Conservation (phyloP, 306 rosid genomes). For the Benincasa hispida region DNA sequence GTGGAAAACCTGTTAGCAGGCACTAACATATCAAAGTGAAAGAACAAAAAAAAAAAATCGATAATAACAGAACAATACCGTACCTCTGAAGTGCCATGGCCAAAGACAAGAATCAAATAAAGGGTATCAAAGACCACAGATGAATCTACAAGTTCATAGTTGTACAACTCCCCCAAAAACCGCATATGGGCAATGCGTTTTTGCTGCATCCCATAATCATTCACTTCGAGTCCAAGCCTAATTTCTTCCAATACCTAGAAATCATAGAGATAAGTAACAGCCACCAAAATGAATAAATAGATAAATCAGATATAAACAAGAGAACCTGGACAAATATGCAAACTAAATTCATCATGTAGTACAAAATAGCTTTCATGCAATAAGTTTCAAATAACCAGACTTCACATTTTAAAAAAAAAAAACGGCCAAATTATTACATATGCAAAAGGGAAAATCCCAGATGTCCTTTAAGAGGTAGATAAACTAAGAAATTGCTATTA, state of each 20-base stretch:
- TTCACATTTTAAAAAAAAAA: neutral
- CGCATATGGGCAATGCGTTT: constrained; percentile 90
- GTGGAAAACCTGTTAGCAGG: too few species aligned
- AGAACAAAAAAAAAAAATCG: neutral
- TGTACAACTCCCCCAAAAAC: constrained; percentile 92
- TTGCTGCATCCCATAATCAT: constrained; percentile 98
- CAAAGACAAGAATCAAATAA: constrained; percentile 62
- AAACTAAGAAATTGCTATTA: neutral
- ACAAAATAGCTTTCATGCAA: neutral
- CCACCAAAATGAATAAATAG: neutral
- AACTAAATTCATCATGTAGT: neutral
- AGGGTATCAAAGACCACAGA: constrained; percentile 94
- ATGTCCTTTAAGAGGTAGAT: neutral
- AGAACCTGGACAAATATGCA: neutral
- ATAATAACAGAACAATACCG: constrained; percentile 6
- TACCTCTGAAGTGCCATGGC: constrained; percentile 92
- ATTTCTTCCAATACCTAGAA: constrained; percentile 97
- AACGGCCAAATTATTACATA: neutral
- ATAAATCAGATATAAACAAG: neutral
- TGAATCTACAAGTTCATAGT: constrained; percentile 94
- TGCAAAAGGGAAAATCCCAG: neutral
- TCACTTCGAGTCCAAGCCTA: constrained; percentile 82
- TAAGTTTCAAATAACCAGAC: neutral
- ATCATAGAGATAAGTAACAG: neutral
- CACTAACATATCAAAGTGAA: neutral